phyloP scores from a whole-genome alignment of 2,329 filamentous ascomycete species.

The Colletotrichum zoysiae region DNA sequence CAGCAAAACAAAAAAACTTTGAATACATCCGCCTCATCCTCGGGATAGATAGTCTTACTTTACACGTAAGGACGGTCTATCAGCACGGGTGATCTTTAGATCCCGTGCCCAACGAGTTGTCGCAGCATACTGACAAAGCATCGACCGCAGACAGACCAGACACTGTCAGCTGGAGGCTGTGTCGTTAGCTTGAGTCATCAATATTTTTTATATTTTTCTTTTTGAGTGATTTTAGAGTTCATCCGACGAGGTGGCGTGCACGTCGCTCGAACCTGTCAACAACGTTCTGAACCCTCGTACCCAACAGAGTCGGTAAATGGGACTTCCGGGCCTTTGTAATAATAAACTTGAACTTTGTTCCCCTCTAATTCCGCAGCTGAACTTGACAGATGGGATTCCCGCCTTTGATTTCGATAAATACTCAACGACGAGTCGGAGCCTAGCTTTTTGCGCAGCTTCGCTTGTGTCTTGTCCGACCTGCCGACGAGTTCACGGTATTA shows the following conservation, averaged over 20 bases:
- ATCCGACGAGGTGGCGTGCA: slow-evolving; percentile 7
- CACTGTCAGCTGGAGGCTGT: neutral
- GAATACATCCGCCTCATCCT: neutral
- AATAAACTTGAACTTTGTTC: neutral
- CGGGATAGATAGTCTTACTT: neutral
- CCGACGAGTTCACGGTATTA: neutral
- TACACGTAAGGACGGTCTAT: neutral
- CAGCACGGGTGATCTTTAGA: neutral
- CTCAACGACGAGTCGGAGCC: neutral
- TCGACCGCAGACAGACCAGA: neutral
- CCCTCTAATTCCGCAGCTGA: neutral
- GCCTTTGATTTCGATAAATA: neutral
- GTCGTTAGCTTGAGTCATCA: neutral
- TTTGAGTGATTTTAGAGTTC: neutral
- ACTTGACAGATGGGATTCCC: neutral
- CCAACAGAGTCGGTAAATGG: neutral
- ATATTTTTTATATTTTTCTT: neutral
- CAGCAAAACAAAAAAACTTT: no score
- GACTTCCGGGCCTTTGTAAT: no score
- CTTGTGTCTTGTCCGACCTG: neutral
- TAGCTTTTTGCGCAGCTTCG: neutral
- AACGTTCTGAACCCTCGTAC: neutral
- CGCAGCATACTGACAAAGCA: neutral
- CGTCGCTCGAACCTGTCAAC: neutral
- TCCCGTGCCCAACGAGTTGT: neutral